Base-by-base conservation (phyloP, 352 stramenopile species). In the Phytopythium oedochilum region DNA sequence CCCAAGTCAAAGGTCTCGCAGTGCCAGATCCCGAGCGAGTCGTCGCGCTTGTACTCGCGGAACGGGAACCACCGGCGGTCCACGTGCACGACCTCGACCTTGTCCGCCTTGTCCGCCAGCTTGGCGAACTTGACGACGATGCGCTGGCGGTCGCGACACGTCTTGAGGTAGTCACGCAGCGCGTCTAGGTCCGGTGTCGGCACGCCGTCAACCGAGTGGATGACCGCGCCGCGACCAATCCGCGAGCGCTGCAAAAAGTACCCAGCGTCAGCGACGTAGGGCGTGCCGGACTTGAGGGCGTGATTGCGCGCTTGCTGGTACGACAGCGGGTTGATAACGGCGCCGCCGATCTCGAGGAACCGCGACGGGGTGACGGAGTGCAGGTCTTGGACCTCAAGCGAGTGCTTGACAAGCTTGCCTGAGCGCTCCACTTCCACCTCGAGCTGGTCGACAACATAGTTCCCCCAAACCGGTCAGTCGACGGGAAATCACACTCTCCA, bases 51-150 rank as follows among this genome's bases (percentile, higher is more conserved):
- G 58, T 92, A 92, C 45, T 92, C 74, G n/a, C 71, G 85, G 50
- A 93, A 92, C 15, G 85, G 83, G 58, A 96, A 97, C 91, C 91
- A 97, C n/a, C 88, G 86, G 11, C 85, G 78, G 55, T 97, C 89
- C 17, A 97, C 83, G 59, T 92, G 85, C 11, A 92, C 85, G 15
- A 94, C 82, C 39, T 94, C 85, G 4, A 94, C 78, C 49, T 89
- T 88, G 44, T 92, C 82, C 2, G 82, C 66, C 52, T 89, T 89
- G 59, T 89, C 79, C 7, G 72, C 76, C 43, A 94, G 56, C 53
- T 83, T 83, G 2, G 78, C 88, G 39, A 86, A 92, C 64, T 94
- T 94, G 35, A 97, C 70, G 1, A 94, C 85, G 12, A 96, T 71
- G 4, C 86, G 81, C 57, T 92, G 73, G 8, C 87, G 75, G 56